Conservation (phyloP, 73 alveolate species). For the Paramecium pentaurelia region DNA sequence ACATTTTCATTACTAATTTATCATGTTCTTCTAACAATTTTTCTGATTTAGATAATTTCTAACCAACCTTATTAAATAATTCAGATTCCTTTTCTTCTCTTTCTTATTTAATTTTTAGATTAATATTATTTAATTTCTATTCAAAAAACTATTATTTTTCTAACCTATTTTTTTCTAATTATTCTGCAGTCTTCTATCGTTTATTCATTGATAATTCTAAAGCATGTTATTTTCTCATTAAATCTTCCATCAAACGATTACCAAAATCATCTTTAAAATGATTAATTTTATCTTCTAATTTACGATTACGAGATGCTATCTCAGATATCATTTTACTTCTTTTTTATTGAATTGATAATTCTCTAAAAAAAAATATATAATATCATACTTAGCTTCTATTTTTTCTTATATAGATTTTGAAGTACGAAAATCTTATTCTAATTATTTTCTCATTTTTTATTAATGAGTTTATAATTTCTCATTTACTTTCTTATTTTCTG, state of each 20-base stretch:
- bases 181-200: neutral
- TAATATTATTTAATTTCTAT: neutral
- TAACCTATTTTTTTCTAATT: neutral
- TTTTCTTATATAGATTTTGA: neutral
- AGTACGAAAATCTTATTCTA: neutral
- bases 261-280: slow-evolving; percentile 16
- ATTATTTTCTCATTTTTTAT: neutral
- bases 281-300: neutral
- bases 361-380: neutral
- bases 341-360: neutral
- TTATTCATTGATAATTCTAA: neutral
- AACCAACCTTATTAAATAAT: neutral
- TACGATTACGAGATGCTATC: neutral
- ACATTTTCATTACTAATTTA: neutral
- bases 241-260: neutral
- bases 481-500: neutral
- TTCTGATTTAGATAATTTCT: neutral
- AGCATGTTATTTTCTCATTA: neutral
- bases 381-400: neutral
- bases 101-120: neutral
- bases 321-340: neutral
- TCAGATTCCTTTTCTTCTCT: neutral
- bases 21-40: neutral
- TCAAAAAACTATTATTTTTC: neutral
- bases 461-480: neutral